Evolutionary conservation across 2,329 filamentous ascomycete species (phyloP).

Genomic region (Fusarium temperatum): DNA sequence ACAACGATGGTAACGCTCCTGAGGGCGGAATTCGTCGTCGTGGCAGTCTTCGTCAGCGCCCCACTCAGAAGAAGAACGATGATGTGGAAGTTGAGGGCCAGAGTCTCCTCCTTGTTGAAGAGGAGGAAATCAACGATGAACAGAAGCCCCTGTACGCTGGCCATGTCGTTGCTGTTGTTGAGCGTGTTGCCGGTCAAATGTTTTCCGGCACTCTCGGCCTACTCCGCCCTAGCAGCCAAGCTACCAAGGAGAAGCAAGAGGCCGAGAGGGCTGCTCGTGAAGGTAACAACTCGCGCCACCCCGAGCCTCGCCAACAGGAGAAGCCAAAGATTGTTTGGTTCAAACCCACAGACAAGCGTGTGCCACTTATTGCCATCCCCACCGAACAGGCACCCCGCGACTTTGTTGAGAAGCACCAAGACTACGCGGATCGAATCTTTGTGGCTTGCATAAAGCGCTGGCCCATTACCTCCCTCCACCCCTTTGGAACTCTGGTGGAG

Average conservation of each 20-base stretch:
- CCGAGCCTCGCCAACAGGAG: constrained; percentile 84
- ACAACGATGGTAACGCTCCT: constrained; percentile 68
- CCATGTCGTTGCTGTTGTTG: constrained; percentile 96
- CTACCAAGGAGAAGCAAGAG: constrained; percentile 99
- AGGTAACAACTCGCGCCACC: constrained; percentile 73
- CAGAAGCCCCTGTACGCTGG: constrained; percentile 97
- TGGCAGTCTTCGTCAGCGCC: constrained; percentile 93
- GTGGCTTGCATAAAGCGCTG: constrained; percentile 99
- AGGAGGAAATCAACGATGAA: constrained; percentile 98
- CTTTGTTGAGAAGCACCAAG: constrained; percentile 98
- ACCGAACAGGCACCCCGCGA: constrained; percentile 97
- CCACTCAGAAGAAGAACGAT: constrained; percentile 99
- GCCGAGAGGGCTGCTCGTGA: constrained; percentile 93
- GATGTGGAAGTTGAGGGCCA: constrained; percentile 99
- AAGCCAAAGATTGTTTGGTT: constrained; percentile 99
- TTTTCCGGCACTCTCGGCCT: constrained; percentile 96
- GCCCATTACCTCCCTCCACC: constrained; percentile 99
- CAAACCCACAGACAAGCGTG: constrained; percentile 98
- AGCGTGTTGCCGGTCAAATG: constrained; percentile 97
- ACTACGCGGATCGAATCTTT: constrained; percentile 97
- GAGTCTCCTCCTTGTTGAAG: constrained; percentile 93
- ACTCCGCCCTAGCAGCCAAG: constrained; percentile 94
- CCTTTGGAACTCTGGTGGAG: constrained; percentile 96
- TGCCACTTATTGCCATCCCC: constrained; percentile 96
- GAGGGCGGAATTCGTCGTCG: constrained; percentile 92